These are phyloP conservation scores for Amoebophrya sp. DNA, from an alignment of 169 alveolate species.

Conservation along the genomic window DNA sequence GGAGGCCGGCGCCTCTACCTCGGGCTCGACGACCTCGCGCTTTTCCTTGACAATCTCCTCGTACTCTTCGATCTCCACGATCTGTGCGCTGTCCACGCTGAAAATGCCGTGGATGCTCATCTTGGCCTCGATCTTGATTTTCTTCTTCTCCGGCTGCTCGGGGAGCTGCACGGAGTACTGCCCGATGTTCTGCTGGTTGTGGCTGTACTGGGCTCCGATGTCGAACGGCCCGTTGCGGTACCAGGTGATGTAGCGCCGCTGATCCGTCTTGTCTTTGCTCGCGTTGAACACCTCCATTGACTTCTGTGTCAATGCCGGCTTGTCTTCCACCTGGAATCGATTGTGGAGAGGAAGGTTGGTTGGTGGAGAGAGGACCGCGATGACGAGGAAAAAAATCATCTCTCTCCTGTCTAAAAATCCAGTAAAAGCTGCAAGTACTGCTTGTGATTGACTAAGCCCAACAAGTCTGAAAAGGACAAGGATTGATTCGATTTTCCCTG, in stretches of 20 bases:
- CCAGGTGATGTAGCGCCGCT: conserved; percentile 22
- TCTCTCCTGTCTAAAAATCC: no score
- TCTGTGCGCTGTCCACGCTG: conserved; percentile 42
- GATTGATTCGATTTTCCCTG: no score
- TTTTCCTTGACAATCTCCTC: conserved; percentile 47
- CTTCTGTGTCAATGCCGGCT: background rate
- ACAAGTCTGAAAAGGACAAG: no score
- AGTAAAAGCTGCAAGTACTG: no score
- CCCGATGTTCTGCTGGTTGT: background rate
- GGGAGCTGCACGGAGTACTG: conserved; percentile 33
- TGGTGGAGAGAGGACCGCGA: no score
- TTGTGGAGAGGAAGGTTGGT: no score
- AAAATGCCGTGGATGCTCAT: conserved; percentile 50
- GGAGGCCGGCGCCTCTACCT: no score
- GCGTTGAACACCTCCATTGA: conserved; percentile 23
- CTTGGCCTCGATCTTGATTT: conserved; percentile 44
- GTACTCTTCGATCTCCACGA: conserved; percentile 41
- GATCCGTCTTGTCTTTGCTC: background rate
- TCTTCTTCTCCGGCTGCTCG: conserved; percentile 39
- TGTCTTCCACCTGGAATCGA: no score
- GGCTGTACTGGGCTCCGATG: background rate
- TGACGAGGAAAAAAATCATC: no score
- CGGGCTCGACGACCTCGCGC: background rate
- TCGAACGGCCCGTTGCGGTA: conserved; percentile 29
- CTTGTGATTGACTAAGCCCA: no score